Percentiles rank a stretch among this genome's conserved stretches.
Evolutionary conservation across 257 asterid genomes (phyloP).

Genomic region (Solanum pinnatisectum): DNA sequence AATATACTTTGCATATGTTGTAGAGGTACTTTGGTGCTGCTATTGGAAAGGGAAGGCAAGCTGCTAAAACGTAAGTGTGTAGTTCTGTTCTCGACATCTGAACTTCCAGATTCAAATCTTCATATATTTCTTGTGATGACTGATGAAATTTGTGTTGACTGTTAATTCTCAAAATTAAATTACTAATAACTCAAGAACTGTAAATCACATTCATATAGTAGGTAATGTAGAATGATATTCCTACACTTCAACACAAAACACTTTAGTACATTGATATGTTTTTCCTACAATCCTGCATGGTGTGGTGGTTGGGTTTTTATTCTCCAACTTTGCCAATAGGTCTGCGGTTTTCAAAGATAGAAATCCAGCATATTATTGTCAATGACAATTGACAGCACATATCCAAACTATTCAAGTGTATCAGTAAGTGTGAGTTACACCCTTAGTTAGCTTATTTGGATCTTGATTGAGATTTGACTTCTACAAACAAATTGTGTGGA

Average conservation of each 20-base stretch:
- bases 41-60: slow-evolving; percentile 94
- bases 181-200: not conserved
- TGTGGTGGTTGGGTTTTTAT: not conserved
- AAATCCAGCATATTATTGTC: not conserved
- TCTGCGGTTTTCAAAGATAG: not conserved
- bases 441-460: not conserved
- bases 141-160: not conserved
- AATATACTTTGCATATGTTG: slow-evolving; percentile 2
- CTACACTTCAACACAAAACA: not conserved
- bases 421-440: not conserved
- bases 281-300: not conserved
- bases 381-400: not conserved
- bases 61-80: slow-evolving; percentile 84
- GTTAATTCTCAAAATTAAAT: not conserved
- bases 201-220: not conserved
- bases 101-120: not conserved
- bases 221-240: not conserved
- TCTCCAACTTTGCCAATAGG: not conserved
- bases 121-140: not conserved
- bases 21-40: slow-evolving; percentile 94
- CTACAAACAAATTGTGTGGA: not conserved
- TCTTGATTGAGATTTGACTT: not conserved
- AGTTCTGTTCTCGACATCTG: not conserved
- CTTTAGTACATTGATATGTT: not conserved
- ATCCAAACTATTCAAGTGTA: not conserved